Conservation (phyloP, 805 yeast species). For the Wickerhamiella parazyma region DNA sequence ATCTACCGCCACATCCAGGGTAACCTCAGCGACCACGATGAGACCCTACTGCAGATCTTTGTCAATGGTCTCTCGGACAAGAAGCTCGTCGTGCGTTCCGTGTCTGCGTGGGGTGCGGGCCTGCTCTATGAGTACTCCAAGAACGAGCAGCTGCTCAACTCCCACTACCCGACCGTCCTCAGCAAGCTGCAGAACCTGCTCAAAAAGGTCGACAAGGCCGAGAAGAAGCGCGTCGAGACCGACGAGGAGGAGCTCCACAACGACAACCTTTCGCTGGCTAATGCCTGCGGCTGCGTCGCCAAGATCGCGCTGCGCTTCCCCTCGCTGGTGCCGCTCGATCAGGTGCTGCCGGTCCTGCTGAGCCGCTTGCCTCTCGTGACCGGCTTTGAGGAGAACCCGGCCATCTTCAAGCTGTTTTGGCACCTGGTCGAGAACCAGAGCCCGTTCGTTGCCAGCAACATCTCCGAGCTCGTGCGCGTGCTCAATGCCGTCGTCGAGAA, state of each 20-base stretch:
- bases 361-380: slow-evolving; percentile 73
- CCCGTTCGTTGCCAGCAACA: slow-evolving; percentile 38
- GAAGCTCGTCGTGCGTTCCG: slow-evolving; percentile 68
- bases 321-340: slow-evolving; percentile 54
- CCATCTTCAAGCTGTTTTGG: slow-evolving; percentile 68
- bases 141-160: slow-evolving; percentile 42
- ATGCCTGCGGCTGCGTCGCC: slow-evolving; percentile 95
- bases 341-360: slow-evolving; percentile 59
- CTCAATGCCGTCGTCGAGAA: slow-evolving; percentile 60
- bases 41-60: slow-evolving; percentile 53
- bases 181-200: slow-evolving; percentile 55
- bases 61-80: slow-evolving; percentile 56
- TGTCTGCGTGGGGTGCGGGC: slow-evolving; percentile 94
- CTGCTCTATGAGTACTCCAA: slow-evolving; percentile 43
- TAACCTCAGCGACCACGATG: slow-evolving; percentile 46
- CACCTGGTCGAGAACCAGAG: slow-evolving; percentile 51
- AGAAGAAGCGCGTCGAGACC: slow-evolving; percentile 27
- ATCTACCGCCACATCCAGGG: slow-evolving; percentile 61
- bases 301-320: slow-evolving; percentile 70
- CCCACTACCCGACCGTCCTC: slow-evolving; percentile 56
- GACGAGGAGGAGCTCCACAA: slow-evolving; percentile 71
- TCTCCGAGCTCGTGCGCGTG: slow-evolving; percentile 43
- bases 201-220: slow-evolving; percentile 66
- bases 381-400: slow-evolving; percentile 73
- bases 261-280: slow-evolving; percentile 73